Conservation (phyloP, 2,329 filamentous ascomycete species). For the Sporothrix luriei region DNA sequence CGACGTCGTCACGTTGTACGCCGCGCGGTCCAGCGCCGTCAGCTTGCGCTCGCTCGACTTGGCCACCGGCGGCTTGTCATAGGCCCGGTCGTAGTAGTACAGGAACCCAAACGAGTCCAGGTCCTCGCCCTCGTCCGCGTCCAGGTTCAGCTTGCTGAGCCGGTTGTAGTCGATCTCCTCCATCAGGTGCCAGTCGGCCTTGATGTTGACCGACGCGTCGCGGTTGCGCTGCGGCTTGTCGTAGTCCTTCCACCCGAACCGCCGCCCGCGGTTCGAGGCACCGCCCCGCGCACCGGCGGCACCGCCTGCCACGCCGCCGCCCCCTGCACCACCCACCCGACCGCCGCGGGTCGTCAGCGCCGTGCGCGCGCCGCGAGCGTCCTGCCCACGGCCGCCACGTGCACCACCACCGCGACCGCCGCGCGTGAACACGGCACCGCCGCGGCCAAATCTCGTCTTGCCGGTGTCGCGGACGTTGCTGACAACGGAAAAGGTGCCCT, state of each 20-base stretch:
- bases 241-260: constrained; percentile 98
- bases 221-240: constrained; percentile 97
- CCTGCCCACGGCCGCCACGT: constrained; percentile 65
- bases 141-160: constrained; percentile 91
- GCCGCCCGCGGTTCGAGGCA: constrained; percentile 73
- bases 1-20: constrained; percentile 97
- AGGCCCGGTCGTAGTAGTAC: constrained; percentile 95
- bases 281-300: constrained; percentile 71
- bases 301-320: constrained; percentile 58
- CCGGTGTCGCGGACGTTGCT: constrained; percentile 87
- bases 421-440: constrained; percentile 87
- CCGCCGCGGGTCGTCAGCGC: constrained; percentile 63
- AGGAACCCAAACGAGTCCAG: constrained; percentile 95
- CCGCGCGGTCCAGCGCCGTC: constrained; percentile 85
- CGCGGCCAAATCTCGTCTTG: constrained; percentile 84
- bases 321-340: constrained; percentile 51
- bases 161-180: constrained; percentile 99
- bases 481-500: constrained; percentile 96
- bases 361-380: constrained; percentile 60
- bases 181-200: constrained; percentile 90
- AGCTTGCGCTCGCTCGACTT: constrained; percentile 88
- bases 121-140: constrained; percentile 92
- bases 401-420: constrained; percentile 73
- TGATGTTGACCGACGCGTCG: constrained; percentile 94
- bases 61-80: constrained; percentile 82